Conservation (phyloP, 2,329 filamentous ascomycete species). For the Arthrobotrys megalospora region DNA sequence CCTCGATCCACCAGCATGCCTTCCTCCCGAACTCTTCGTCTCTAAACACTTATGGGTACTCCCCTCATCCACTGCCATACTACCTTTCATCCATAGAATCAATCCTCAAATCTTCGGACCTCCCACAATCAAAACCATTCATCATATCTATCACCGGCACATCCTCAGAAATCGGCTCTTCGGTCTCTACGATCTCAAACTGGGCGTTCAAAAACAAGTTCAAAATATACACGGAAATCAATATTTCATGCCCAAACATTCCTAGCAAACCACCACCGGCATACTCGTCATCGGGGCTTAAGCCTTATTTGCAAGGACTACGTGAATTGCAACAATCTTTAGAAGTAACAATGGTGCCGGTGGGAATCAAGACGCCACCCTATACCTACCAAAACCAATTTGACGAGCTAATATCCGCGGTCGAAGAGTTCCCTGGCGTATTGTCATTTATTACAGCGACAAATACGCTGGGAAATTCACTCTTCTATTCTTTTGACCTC, state of each 20-base stretch:
- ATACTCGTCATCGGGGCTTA: conserved; percentile 73
- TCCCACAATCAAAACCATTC: conserved; percentile 72
- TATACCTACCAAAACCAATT: conserved; percentile 81
- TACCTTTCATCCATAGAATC: conserved; percentile 74
- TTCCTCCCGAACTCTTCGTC: conserved; percentile 74
- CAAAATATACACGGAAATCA: conserved; percentile 80
- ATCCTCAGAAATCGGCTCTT: conserved; percentile 72
- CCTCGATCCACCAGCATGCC: conserved; percentile 75
- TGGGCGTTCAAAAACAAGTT: conserved; percentile 68
- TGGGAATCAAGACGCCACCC: conserved; percentile 82
- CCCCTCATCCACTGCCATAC: conserved; percentile 73
- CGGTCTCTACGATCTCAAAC: conserved; percentile 72
- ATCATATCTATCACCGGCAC: conserved; percentile 80
- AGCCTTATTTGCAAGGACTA: conserved; percentile 73
- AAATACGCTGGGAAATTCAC: conserved; percentile 80
- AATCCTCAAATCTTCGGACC: conserved; percentile 67
- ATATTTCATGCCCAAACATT: conserved; percentile 85
- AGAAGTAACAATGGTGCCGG: conserved; percentile 67
- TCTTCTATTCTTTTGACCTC: conserved; percentile 70
- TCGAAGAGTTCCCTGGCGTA: conserved; percentile 69
- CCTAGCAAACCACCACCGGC: conserved; percentile 78
- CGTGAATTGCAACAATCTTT: conserved; percentile 64
- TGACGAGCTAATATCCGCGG: conserved; percentile 71
- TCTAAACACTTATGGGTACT: conserved; percentile 83
- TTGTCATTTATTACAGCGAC: conserved; percentile 78